These are phyloP conservation scores for Ceratocystis diversiconidia DNA, from an alignment of 2,329 filamentous ascomycete genomes.

Conservation along the genomic window DNA sequence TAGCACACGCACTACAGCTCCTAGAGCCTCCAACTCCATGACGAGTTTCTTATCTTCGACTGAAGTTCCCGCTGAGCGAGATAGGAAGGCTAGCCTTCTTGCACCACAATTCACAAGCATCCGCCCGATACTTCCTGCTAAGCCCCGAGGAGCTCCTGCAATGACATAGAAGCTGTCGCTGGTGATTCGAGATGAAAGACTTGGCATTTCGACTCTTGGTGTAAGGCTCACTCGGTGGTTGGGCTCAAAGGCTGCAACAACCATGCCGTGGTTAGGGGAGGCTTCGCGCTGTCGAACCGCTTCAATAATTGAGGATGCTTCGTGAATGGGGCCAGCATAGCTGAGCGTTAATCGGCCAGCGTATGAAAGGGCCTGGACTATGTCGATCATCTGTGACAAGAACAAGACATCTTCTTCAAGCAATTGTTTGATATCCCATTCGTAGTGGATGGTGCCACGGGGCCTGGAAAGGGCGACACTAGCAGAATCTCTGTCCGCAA, in stretches of 20 bases:
- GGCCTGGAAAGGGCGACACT: background rate
- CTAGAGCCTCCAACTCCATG: constrained; percentile 23
- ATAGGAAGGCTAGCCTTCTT: constrained; percentile 38
- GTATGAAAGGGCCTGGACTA: constrained; percentile 7
- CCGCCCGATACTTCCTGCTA: constrained; percentile 39
- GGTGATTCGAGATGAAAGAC: constrained; percentile 22
- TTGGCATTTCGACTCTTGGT: constrained; percentile 21
- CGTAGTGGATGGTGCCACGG: background rate
- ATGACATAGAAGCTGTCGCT: constrained; percentile 37
- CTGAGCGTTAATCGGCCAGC: background rate
- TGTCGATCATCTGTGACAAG: constrained; percentile 3
- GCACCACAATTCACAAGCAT: constrained; percentile 39
- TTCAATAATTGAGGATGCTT: background rate
- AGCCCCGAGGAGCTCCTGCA: constrained; percentile 42
- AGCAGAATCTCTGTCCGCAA: background rate
- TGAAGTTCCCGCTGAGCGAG: constrained; percentile 31
- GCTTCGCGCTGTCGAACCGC: background rate
- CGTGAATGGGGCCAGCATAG: background rate
- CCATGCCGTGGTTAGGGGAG: constrained; percentile 12
- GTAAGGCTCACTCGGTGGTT: constrained; percentile 22
- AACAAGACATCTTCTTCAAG: constrained; percentile 8
- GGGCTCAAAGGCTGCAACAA: constrained; percentile 7
- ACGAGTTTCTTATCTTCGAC: constrained; percentile 25
- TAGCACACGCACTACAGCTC: constrained; percentile 26
- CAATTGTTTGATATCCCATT: constrained; percentile 13